Evolutionary conservation across 2,329 filamentous ascomycete genomes (phyloP).

Genomic region (Apiospora phragmitis): DNA sequence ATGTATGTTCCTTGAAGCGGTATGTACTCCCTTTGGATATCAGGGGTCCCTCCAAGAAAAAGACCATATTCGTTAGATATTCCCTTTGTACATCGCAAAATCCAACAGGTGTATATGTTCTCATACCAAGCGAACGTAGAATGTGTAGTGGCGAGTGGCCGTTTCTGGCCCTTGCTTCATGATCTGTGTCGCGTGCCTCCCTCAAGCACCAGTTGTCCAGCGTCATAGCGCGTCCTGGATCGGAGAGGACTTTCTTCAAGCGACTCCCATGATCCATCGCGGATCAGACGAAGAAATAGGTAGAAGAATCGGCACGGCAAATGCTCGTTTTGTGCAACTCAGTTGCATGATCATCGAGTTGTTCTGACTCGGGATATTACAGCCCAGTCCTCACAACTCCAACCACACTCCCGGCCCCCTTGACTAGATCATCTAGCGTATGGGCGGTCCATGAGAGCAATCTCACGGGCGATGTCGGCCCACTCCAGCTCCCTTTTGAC

Average conservation of each 20-base stretch:
- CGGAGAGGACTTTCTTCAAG: not conserved
- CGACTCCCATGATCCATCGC: not conserved
- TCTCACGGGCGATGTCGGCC: conserved; percentile 83
- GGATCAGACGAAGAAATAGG: not conserved
- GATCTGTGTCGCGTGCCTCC: not conserved
- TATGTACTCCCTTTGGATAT: not conserved
- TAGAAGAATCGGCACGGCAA: not conserved
- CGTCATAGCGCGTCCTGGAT: not conserved
- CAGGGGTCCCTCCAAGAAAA: not conserved
- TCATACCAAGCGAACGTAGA: not conserved
- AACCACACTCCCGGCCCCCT: not conserved
- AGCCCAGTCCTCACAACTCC: not conserved
- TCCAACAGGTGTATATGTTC: not conserved
- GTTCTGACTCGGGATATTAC: not conserved
- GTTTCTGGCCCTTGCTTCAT: not conserved
- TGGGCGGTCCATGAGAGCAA: conserved; percentile 93
- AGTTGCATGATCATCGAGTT: not conserved
- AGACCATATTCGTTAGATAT: not conserved
- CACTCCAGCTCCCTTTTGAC: conserved; percentile 84
- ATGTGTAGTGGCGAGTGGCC: not conserved
- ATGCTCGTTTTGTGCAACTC: not conserved
- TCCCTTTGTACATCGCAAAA: conserved; percentile 1
- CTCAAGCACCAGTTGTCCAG: not conserved
- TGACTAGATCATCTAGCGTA: conserved; percentile 64
- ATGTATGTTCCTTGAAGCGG: not conserved